Evolutionary conservation across 2,329 filamentous ascomycete species (phyloP).

Genomic region (Pyrenochaeta sp.): DNA sequence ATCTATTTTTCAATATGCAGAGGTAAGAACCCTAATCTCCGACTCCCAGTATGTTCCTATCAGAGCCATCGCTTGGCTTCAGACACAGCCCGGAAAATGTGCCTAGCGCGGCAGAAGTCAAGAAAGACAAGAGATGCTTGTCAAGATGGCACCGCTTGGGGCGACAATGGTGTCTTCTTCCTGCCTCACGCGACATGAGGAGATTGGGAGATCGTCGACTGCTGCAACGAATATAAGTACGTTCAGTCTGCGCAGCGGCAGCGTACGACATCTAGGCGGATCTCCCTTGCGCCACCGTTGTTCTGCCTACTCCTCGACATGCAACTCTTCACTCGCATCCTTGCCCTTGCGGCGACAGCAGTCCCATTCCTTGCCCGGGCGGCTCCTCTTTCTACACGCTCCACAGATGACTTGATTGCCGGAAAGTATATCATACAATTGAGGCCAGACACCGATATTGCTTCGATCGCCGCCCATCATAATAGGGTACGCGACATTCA

Average conservation of each 20-base stretch:
- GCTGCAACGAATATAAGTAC: conserved; percentile 17
- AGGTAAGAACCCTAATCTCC: neutral
- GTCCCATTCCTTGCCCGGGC: conserved; percentile 33
- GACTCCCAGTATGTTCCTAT: conserved; percentile 1
- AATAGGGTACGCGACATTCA: conserved; percentile 40
- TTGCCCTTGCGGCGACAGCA: conserved; percentile 33
- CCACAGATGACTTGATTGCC: conserved; percentile 33
- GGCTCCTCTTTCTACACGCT: conserved; percentile 23
- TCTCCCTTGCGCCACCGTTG: neutral
- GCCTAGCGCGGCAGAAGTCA: conserved; percentile 23
- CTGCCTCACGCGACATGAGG: neutral
- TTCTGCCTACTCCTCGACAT: conserved; percentile 18
- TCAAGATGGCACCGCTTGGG: conserved; percentile 11
- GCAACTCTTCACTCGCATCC: conserved; percentile 37
- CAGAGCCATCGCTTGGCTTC: conserved; percentile 1
- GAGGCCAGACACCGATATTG: conserved; percentile 44
- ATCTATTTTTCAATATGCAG: conserved; percentile 4
- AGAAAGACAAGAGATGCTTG: conserved; percentile 30
- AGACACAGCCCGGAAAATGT: neutral
- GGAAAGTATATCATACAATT: conserved; percentile 57
- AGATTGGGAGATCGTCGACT: neutral
- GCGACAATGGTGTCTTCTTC: neutral
- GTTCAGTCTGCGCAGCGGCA: neutral
- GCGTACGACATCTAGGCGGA: neutral
- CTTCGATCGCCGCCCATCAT: conserved; percentile 35